Base-by-base conservation (phyloP, 768 basidiomycete genomes). In the Coprinellus micaceus region DNA sequence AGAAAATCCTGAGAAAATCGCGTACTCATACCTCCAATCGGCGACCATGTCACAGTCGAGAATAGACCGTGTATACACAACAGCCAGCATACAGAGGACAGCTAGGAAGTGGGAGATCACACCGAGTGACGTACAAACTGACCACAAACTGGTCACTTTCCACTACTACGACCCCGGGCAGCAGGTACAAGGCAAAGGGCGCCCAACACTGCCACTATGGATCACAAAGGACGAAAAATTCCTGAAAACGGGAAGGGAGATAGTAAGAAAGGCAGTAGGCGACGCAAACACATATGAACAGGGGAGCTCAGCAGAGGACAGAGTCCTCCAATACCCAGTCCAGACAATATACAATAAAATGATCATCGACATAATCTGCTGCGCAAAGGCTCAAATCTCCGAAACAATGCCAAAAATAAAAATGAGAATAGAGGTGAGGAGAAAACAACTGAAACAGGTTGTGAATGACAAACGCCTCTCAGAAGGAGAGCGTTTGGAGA, bases 1-100 rank as follows among this genome's bases (percentile, higher is more conserved):
- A 0, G 64, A 60, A 1, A 60, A 60, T 61, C 65, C 66, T 0
- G 43, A 50, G 6, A 56, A 41, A 6, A 54, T 47, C 22, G 55
- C 9, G 0, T 74, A 65, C 47, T 69, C 73, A 1, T 71, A 61
- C 61, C 15, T 40, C 19, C 54, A 58, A 25, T n/a, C 36, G 9
- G 47, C 40, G 6, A 47, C 53, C n/a, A 39, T 26, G 12, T 17
- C 29, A 36, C 19, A 64, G 41, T 72, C 70, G 1, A 49, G 70
- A 13, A 58, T 75, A 0, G 67, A 74, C 61, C 36, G 73, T 22
- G 68, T 74, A 36, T 73, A 73, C 53, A 46, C 61, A 0, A 64
- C 53, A 15, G 24, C 59, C 0, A 41, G 53, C 1, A 22, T 64
- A 3, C 30, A 61, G 11, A n/a, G 59, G 2, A 37, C 21, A 10